Base-by-base conservation (phyloP, 306 rosid species). In the Cucurbita maxima region DNA sequence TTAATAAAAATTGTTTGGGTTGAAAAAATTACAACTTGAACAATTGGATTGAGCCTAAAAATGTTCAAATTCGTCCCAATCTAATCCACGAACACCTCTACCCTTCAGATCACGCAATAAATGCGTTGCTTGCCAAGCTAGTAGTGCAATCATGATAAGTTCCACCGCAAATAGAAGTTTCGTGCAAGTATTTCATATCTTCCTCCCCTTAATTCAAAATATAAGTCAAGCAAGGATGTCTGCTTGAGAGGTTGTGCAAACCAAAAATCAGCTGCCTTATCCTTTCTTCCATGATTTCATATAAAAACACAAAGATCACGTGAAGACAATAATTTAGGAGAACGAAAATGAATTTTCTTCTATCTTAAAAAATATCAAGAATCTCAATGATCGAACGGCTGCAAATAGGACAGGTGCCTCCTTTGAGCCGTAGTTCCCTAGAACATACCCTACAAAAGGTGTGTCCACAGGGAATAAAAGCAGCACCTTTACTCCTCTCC, bases 401-500 rank as follows among this genome's bases (percentile, higher is more conserved):
- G 53, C 82, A 79, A 43, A 79, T 12, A 19, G 82, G 79, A 51
- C 82, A 79, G 7, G 79, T 45, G 6, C 72, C 79, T n/a, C 76
- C 51, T 10, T 79, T 75, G 16, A 47, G 64, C 82, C 79, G 70
- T 68, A 79, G 7, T 58, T 79, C 82, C 76, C 82, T 69, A 19
- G 82, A 79, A 45, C 82, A 79, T 8, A 75, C 79, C 59, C 82
- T 79, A 52, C 82, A 79, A 38, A 75, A 79, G 56, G 82, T 40
- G 76, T 79, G 82, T 9, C 79, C 82, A 53, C 82, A 79, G 48
- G 82, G 82, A 54, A 79, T 79, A 70, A 75, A 79, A 41, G 82
- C 79, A 67, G 82, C 73, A 10, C 82, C 82, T 68, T 79, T 79
- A 75, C 48, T 75, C 48, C 73, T 70, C 41, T 79, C 82, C 82